Percentiles rank a stretch among this genome's conserved stretches.
These are phyloP conservation scores for Candida dubliniensis DNA, from an alignment of 1,139 yeast species.

Conservation along the genomic window DNA sequence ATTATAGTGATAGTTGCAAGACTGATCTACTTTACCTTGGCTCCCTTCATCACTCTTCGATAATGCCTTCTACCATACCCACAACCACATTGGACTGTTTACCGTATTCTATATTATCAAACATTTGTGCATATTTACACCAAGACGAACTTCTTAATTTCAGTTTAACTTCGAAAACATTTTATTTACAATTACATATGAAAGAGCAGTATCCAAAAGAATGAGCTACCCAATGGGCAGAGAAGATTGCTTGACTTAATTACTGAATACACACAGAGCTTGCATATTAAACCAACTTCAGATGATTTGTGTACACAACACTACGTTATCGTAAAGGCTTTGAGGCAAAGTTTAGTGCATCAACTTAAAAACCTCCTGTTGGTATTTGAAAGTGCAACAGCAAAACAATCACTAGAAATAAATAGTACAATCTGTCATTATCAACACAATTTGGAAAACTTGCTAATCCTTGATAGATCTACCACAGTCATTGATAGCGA, in stretches of 20 bases:
- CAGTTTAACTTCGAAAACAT: conserved; percentile 5
- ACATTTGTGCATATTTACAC: conserved; percentile 7
- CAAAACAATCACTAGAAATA: conserved; percentile 5
- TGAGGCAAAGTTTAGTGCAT: conserved; percentile 6
- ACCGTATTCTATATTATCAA: conserved; percentile 5
- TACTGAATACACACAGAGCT: conserved; percentile 8
- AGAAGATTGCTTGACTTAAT: conserved; percentile 7
- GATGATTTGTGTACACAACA: conserved; percentile 8
- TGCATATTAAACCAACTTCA: conserved; percentile 10
- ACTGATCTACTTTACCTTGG: neutral
- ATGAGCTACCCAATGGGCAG: neutral
- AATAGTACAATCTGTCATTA: conserved; percentile 9
- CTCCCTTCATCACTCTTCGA: neutral
- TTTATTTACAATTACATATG: conserved; percentile 9
- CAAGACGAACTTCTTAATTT: conserved; percentile 6
- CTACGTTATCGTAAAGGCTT: conserved; percentile 4
- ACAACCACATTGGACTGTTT: conserved; percentile 1
- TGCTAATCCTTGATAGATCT: conserved; percentile 9
- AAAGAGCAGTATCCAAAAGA: conserved; percentile 6
- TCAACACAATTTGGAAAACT: conserved; percentile 8
- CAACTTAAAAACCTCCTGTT: conserved; percentile 7
- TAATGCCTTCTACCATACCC: neutral
- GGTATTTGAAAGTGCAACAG: conserved; percentile 9
- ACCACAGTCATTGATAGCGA: conserved; percentile 9
- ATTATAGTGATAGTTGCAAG: too few relatives aligned